Base-by-base conservation (phyloP, 2,329 filamentous ascomycete genomes). In the Aspergillus tamarii region DNA sequence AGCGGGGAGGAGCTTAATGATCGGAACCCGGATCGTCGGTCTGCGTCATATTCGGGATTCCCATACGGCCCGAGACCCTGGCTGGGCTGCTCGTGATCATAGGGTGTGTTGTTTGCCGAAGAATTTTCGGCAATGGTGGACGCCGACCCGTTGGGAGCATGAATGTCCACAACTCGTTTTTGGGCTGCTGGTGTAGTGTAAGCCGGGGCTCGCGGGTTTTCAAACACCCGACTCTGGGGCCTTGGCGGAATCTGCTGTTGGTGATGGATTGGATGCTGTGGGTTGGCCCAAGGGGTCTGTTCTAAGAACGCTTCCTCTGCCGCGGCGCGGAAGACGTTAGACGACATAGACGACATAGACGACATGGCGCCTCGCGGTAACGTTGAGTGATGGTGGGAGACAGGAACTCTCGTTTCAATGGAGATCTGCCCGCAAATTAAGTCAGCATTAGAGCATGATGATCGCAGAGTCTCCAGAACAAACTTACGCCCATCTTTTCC, bases 261-360 rank as follows among this genome's bases (percentile, higher is more conserved):
- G 65, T 87, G 85, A 73, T 92, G 89, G 11, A 88, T 85, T 8
- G 90, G 89, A 74, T 93, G 90, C 69, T 94, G 92, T 21, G 93
- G 92, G 74, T 96, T 96, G 41, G 93, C 93, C 94, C 94, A 97
- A 1, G 93, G 91, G 6, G 92, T 96, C 69, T 94, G 90, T 73
- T 96, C 92, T 61, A 96, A 85, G 70, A 95, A 96, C 67, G 94
- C 91, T 76, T 96, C 92, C 71, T 92, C 91, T 28, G 91, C 91
- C 45, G 90, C 80, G 30, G 86, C 71, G 46, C 74, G 75, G 66
- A 74, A 72, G 30, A 68, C 63, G 32, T 72, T 72, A n/a, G 73
- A 75, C 50, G 76, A 72, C 69, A 77, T 75, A n/a, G 73, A 75
- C 50, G 76, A 72, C 69, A 77, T 75, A 32, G 73, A 69, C n/a